These are phyloP conservation scores for Nakataea oryzae DNA, from an alignment of 2,329 filamentous ascomycete species.

Conservation along the genomic window DNA sequence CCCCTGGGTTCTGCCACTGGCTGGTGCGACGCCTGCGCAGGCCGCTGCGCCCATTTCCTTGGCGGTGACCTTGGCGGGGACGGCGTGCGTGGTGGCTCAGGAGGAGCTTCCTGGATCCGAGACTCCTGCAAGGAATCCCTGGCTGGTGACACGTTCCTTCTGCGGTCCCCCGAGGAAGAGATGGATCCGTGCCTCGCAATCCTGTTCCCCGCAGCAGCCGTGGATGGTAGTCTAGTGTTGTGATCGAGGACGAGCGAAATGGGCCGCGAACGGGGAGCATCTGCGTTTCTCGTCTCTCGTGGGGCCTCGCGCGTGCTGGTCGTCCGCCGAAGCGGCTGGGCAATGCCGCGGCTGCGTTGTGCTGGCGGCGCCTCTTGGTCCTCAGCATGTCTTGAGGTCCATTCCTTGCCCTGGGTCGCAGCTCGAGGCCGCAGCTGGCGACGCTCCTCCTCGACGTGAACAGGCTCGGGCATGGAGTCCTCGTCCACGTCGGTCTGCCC, in stretches of 20 bases:
- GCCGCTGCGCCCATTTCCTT: neutral
- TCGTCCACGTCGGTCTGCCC: slow-evolving; percentile 8
- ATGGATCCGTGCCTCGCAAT: neutral
- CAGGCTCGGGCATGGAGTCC: slow-evolving; percentile 36
- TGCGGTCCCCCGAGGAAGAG: neutral
- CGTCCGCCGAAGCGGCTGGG: neutral
- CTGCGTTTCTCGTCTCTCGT: neutral
- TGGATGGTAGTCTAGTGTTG: neutral
- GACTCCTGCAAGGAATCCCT: neutral
- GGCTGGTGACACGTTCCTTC: neutral
- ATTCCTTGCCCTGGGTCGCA: neutral
- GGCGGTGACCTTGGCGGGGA: neutral
- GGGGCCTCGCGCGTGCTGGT: neutral
- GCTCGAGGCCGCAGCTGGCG: neutral
- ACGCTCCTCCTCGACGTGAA: slow-evolving; percentile 39
- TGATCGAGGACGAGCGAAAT: neutral
- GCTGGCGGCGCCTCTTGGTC: neutral
- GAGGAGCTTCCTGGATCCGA: neutral
- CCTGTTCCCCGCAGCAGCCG: neutral
- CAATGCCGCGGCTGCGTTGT: neutral
- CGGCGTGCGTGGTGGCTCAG: slow-evolving; percentile 1
- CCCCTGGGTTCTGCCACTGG: neutral
- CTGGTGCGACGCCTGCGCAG: neutral
- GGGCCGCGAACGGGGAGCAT: neutral
- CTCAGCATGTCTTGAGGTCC: neutral